Evolutionary conservation across 2,329 filamentous ascomycete genomes (phyloP).

Genomic region (Fonsecaea pedrosoi): DNA sequence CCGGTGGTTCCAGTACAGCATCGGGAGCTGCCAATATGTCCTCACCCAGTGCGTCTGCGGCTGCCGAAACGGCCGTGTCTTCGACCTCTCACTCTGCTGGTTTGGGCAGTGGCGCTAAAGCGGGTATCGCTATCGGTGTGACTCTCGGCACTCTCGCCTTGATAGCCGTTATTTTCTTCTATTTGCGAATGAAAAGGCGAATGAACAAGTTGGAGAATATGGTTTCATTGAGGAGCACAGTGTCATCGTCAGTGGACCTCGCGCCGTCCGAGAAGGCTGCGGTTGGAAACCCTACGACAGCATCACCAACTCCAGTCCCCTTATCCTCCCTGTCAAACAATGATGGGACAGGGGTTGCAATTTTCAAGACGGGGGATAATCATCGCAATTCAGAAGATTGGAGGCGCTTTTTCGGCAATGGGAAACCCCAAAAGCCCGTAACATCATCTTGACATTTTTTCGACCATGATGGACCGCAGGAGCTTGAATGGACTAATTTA

Average conservation of each 20-base stretch:
- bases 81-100: slow-evolving; percentile 8
- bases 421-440: neutral
- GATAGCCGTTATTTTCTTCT: slow-evolving; percentile 20
- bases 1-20: neutral
- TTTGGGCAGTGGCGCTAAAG: slow-evolving; percentile 28
- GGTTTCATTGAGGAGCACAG: slow-evolving; percentile 16
- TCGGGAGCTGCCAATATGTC: slow-evolving; percentile 4
- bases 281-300: neutral
- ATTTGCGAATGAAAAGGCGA: slow-evolving; percentile 10
- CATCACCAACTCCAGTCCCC: neutral
- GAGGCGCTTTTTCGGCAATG: slow-evolving; percentile 34
- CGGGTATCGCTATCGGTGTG: slow-evolving; percentile 29
- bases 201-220: slow-evolving; percentile 16
- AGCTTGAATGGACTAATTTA: slow-evolving; percentile 4
- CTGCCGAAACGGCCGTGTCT: slow-evolving; percentile 7
- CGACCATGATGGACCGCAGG: slow-evolving; percentile 2
- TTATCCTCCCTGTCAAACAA: neutral
- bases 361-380: slow-evolving; percentile 21
- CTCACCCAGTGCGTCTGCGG: slow-evolving; percentile 8
- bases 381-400: slow-evolving; percentile 33
- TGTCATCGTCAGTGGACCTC: slow-evolving; percentile 6
- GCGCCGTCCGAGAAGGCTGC: slow-evolving; percentile 11
- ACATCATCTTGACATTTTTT: slow-evolving; percentile 7
- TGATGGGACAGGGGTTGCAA: slow-evolving; percentile 4
- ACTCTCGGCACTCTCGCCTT: slow-evolving; percentile 24